A percentile compares a stretch with the other conserved stretches of the same genome.
These are phyloP conservation scores for Scheffersomyces parashehatae DNA, from an alignment of 1,139 yeast genomes.

Conservation along the genomic window DNA sequence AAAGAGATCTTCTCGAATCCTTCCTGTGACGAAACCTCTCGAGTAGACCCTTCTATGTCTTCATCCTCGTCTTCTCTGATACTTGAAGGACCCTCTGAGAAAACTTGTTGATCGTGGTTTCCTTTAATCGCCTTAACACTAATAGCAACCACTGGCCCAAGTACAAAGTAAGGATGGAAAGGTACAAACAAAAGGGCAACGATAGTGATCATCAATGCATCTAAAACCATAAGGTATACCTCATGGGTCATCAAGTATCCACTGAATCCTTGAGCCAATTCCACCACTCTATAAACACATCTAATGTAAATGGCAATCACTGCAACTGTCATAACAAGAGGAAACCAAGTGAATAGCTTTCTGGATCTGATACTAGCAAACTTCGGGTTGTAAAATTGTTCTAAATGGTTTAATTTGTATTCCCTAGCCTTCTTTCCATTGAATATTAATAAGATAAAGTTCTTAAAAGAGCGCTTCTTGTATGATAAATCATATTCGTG, in stretches of 20 bases:
- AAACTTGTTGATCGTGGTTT: constrained; percentile 8
- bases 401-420: constrained; percentile 27
- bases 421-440: constrained; percentile 23
- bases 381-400: constrained; percentile 37
- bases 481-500: constrained; percentile 18
- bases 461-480: constrained; percentile 25
- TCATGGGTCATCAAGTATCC: constrained; percentile 75
- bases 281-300: constrained; percentile 79
- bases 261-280: constrained; percentile 74
- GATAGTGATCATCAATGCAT: constrained; percentile 66
- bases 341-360: constrained; percentile 48
- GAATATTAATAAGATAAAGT: constrained; percentile 31
- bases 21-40: no score
- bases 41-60: no score
- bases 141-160: constrained; percentile 43
- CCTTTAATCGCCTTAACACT: constrained; percentile 37
- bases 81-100: no score
- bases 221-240: constrained; percentile 71
- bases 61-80: no score
- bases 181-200: constrained; percentile 49
- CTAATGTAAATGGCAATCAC: constrained; percentile 66
- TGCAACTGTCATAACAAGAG: constrained; percentile 51
- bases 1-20: no score
- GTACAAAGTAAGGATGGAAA: constrained; percentile 63
- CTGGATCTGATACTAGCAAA: constrained; percentile 43